phyloP scores from a whole-genome alignment of 225 moss, liverwort and hornwort species.

The Asterella californica region DNA sequence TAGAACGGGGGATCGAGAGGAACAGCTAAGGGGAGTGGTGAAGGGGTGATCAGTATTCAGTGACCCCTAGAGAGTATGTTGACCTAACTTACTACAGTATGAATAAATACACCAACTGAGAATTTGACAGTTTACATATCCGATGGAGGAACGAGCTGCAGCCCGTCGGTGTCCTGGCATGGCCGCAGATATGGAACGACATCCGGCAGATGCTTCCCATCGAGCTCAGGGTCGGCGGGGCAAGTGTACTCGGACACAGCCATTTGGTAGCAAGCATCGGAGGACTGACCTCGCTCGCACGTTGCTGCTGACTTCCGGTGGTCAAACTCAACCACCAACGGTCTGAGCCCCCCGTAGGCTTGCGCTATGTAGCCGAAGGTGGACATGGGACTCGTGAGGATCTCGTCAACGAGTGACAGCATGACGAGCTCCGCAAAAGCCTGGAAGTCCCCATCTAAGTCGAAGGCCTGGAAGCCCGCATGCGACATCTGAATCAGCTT shows the following conservation, averaged over 20 bases:
- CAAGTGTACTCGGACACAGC: constrained; percentile 26
- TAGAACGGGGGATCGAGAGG: not conserved
- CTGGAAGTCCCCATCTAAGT: constrained; percentile 22
- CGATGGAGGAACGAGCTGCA: constrained; percentile 35
- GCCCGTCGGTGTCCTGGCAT: constrained; percentile 34
- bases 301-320: not conserved
- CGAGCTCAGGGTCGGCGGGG: constrained; percentile 20
- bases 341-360: constrained; percentile 26
- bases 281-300: constrained; percentile 31
- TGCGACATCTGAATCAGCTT: constrained; percentile 35
- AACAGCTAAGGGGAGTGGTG: not conserved
- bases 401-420: constrained; percentile 30
- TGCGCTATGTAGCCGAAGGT: constrained; percentile 43
- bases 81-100: not conserved
- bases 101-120: not conserved
- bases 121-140: not conserved
- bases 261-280: constrained; percentile 37
- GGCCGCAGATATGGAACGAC: constrained; percentile 24
- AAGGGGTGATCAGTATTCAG: not conserved
- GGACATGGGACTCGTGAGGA: constrained; percentile 35
- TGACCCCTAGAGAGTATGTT: not conserved
- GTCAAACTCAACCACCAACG: constrained; percentile 35
- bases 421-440: constrained; percentile 37
- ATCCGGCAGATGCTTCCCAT: constrained; percentile 24
- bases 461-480: constrained; percentile 24